These are phyloP conservation scores for Trametes gibbosa DNA, from an alignment of 768 basidiomycete species.

Conservation along the genomic window DNA sequence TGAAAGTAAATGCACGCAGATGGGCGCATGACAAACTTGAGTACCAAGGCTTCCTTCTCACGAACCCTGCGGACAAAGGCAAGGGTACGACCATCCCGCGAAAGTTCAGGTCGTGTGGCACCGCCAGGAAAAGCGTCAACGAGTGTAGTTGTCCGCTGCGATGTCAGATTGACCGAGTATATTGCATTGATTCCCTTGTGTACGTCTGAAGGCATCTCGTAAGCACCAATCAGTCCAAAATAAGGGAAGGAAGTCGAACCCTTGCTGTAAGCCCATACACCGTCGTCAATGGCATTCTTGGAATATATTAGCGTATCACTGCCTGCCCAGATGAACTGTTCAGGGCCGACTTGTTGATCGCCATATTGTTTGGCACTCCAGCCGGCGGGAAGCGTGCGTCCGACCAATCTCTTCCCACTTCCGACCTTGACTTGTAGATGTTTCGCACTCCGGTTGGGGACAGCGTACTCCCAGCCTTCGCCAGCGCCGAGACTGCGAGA, in stretches of 20 bases:
- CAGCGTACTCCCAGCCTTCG: slow-evolving; percentile 67
- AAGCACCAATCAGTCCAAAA: not conserved
- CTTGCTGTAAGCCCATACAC: slow-evolving; percentile 60
- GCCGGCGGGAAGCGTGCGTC: slow-evolving; percentile 55
- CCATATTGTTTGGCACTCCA: slow-evolving; percentile 60
- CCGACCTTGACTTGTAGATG: slow-evolving; percentile 32
- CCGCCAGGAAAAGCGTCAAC: slow-evolving; percentile 63
- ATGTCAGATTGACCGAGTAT: slow-evolving; percentile 63
- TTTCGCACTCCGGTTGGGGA: slow-evolving; percentile 34
- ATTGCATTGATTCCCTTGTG: slow-evolving; percentile 72
- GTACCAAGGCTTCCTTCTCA: slow-evolving; percentile 69
- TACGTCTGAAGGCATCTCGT: slow-evolving; percentile 44
- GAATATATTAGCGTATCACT: slow-evolving; percentile 61
- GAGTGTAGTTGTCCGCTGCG: slow-evolving; percentile 46
- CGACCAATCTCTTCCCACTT: slow-evolving; percentile 53
- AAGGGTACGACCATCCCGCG: slow-evolving; percentile 63
- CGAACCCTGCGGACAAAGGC: slow-evolving; percentile 73
- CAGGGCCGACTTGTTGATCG: slow-evolving; percentile 71
- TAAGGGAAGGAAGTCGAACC: slow-evolving; percentile 34
- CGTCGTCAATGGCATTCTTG: slow-evolving; percentile 57
- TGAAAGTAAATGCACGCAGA: not conserved
- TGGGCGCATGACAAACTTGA: slow-evolving; percentile 51
- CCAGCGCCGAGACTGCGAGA: slow-evolving; percentile 63
- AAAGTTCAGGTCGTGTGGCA: slow-evolving; percentile 70
- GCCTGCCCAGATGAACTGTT: slow-evolving; percentile 64